Base-by-base conservation (phyloP, 2,329 filamentous ascomycete species). In the Alternaria sp. region DNA sequence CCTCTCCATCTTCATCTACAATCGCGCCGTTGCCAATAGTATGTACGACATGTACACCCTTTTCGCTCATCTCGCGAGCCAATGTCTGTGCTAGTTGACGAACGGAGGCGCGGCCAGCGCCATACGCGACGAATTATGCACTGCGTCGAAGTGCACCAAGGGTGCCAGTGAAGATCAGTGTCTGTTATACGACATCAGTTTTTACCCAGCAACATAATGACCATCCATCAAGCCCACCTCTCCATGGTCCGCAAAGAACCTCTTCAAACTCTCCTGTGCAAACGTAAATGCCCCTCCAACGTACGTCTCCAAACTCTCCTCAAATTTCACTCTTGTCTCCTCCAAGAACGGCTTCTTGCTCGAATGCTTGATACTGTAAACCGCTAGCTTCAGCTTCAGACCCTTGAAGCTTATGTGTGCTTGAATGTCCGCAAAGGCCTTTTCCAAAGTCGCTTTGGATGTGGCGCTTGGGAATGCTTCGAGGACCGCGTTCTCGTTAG, bases 21-120 rank as follows among this genome's bases (percentile, higher is more conserved):
- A 87, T 86, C 0, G 71, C 74, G 0, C 84, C 84, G 66, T 87
- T 87, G 0, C 82, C 84, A 59, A 87, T 84, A 3, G 84, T 80
- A 72, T 88, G 85, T n/a, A 83, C 83, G 3, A 86, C 83, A 70
- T 87, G 84, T 0, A 87, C 72, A 2, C 85, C 84, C 59, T 81
- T 82, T n/a, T 79, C 78, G 62, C 80, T 84, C 74, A 86, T 83
- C 71, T 87, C 85, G 36, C 83, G 80, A 0, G 84, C 84, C 41
- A 87, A 71, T 7, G 80, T 82, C 70, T 86, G 84, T 0, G 84
- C 83, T 11, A 87, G 72, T 72, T 86, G 85, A 36, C 85, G 73
- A 6, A 84, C 83, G 1, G 81, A 81, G 0, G 82, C 77, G 3
- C 84, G 75, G 1, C 81, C 80, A 5, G 84, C 84, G 8, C 84